Conservation (phyloP, 2,329 filamentous ascomycete genomes). For the Colletotrichum ledebouriae region DNA sequence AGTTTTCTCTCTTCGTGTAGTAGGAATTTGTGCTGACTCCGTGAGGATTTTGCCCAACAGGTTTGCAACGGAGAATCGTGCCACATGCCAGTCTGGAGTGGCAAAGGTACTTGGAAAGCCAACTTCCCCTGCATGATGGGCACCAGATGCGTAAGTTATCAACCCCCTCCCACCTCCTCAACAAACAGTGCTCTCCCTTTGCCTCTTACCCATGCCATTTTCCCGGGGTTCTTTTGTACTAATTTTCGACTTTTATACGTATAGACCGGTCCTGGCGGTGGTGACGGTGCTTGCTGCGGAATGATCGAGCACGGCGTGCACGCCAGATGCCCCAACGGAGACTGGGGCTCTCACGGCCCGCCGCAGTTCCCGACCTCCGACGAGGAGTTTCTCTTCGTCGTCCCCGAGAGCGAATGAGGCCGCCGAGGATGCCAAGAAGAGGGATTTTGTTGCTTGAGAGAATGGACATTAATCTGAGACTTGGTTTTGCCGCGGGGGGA, state of each 20-base stretch:
- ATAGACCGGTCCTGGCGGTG: not conserved
- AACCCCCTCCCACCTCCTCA: no score
- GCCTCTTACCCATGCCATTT: no score
- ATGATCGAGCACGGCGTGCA: not conserved
- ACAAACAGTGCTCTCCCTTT: no score
- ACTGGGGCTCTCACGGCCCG: no score
- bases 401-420: not conserved
- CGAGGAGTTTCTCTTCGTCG: not conserved
- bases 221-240: no score
- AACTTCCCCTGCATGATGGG: no score
- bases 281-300: conserved; percentile 17
- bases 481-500: no score
- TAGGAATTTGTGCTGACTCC: not conserved
- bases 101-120: no score
- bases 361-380: not conserved
- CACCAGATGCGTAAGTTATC: no score
- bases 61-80: not conserved
- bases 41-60: not conserved
- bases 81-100: not conserved
- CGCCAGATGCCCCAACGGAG: conserved; percentile 9
- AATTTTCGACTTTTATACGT: not conserved
- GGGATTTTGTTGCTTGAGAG: no score
- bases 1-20: not conserved
- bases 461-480: no score
- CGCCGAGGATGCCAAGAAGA: not conserved